These are phyloP conservation scores for Kockovaella imperatae DNA, from an alignment of 768 basidiomycete species.

Conservation along the genomic window DNA sequence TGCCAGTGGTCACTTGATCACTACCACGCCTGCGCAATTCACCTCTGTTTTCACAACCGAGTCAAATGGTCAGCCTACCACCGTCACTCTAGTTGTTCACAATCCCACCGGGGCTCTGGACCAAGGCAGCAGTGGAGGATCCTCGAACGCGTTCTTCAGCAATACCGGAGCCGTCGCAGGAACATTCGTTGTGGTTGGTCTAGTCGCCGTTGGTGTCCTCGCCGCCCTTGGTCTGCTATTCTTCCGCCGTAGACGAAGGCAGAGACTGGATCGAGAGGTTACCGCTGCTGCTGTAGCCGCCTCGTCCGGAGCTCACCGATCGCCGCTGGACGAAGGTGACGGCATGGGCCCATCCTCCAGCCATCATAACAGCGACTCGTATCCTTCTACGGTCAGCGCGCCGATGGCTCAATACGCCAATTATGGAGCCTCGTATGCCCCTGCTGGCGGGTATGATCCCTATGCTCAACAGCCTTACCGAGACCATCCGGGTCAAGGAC, in stretches of 20 bases:
- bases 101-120: constrained; percentile 42
- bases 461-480: constrained; percentile 18
- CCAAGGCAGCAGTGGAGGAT: constrained; percentile 12
- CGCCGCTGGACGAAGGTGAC: constrained; percentile 40
- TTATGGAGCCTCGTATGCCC: constrained; percentile 37
- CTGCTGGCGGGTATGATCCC: constrained; percentile 42
- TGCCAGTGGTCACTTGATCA: constrained; percentile 19
- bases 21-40: constrained; percentile 31
- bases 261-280: constrained; percentile 44
- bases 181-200: constrained; percentile 65
- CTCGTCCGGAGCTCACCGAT: constrained; percentile 21
- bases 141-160: constrained; percentile 56
- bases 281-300: constrained; percentile 43
- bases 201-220: constrained; percentile 51
- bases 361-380: constrained; percentile 22
- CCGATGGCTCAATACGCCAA: constrained; percentile 43
- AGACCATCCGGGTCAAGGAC: constrained; percentile 1
- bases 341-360: constrained; percentile 23
- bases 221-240: constrained; percentile 49
- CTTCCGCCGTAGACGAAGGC: constrained; percentile 40
- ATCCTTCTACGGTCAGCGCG: constrained; percentile 32
- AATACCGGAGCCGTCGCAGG: constrained; percentile 67
- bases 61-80: constrained; percentile 36
- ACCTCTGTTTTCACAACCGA: constrained; percentile 36
- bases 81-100: constrained; percentile 42